A percentile compares a stretch with the other conserved stretches of the same genome.
Conservation (phyloP, 78 protist species). For the Dictyostelium brefeldianum region DNA sequence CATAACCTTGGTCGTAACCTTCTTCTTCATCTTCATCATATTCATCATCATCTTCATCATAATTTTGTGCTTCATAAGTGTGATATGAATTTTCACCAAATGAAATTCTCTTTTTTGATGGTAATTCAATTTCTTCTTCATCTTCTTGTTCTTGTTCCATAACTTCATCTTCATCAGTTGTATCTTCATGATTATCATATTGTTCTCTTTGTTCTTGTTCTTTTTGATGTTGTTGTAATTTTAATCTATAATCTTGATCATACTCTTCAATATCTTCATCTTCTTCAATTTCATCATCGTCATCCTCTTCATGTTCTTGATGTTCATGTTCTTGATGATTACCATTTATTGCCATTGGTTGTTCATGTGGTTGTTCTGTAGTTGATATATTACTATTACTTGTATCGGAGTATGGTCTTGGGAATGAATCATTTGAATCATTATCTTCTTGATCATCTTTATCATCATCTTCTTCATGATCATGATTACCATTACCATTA, state of each 20-base stretch:
- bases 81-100: neutral
- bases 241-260: neutral
- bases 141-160: constrained; percentile 45
- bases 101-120: constrained; percentile 59
- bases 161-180: constrained; percentile 12
- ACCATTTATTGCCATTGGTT: neutral
- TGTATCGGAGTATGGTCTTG: constrained; percentile 16
- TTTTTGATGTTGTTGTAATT: neutral
- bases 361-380: neutral
- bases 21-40: constrained; percentile 7
- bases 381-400: constrained; percentile 3
- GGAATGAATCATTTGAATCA: neutral
- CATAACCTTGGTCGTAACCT: neutral
- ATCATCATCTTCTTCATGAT: neutral
- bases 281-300: constrained; percentile 35
- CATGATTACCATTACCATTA: neutral
- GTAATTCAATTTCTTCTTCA: neutral
- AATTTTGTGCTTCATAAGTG: neutral
- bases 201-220: constrained; percentile 3
- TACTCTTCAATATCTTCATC: neutral
- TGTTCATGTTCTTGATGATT: neutral
- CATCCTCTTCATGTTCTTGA: constrained; percentile 11
- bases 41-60: constrained; percentile 37
- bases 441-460: constrained; percentile 9
- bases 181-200: neutral